Conservation (phyloP, 805 yeast genomes). For the Starmerella potacharoeniae region DNA sequence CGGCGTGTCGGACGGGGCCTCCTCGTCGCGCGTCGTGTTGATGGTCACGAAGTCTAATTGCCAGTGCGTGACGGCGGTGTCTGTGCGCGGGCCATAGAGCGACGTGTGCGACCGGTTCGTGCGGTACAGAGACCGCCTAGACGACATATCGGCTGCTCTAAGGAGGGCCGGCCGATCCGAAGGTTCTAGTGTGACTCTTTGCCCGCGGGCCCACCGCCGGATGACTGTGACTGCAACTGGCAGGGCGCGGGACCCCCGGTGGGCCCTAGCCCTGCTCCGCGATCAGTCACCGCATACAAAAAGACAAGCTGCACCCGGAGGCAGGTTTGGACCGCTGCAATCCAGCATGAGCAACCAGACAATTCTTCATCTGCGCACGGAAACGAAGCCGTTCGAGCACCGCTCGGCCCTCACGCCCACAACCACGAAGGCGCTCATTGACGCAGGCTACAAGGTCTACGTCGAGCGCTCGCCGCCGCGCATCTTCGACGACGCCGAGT, state of each 20-base stretch:
- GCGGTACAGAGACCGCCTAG: conserved; percentile 20
- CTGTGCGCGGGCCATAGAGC: conserved; percentile 23
- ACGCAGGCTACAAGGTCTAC: conserved; percentile 67
- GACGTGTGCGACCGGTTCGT: conserved; percentile 19
- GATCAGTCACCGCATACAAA: neutral
- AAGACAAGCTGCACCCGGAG: neutral
- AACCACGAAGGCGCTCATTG: conserved; percentile 65
- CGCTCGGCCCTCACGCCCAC: conserved; percentile 94
- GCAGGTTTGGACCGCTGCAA: neutral
- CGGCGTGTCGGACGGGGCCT: conserved; percentile 23
- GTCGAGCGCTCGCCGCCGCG: conserved; percentile 85
- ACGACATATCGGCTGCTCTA: conserved; percentile 11
- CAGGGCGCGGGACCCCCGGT: neutral
- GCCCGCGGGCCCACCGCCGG: neutral
- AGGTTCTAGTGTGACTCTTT: conserved; percentile 2
- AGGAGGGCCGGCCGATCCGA: neutral
- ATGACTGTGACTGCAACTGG: neutral
- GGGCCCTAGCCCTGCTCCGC: neutral
- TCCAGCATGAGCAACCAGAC: conserved; percentile 9
- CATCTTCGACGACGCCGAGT: conserved; percentile 65
- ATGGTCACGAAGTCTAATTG: conserved; percentile 14
- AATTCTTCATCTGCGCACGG: conserved; percentile 84
- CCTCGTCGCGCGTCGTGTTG: conserved; percentile 19
- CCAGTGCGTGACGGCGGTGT: conserved; percentile 21
- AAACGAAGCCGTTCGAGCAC: conserved; percentile 92